phyloP scores from a whole-genome alignment of 768 basidiomycete species.

The Hebeloma cylindrosporum region DNA sequence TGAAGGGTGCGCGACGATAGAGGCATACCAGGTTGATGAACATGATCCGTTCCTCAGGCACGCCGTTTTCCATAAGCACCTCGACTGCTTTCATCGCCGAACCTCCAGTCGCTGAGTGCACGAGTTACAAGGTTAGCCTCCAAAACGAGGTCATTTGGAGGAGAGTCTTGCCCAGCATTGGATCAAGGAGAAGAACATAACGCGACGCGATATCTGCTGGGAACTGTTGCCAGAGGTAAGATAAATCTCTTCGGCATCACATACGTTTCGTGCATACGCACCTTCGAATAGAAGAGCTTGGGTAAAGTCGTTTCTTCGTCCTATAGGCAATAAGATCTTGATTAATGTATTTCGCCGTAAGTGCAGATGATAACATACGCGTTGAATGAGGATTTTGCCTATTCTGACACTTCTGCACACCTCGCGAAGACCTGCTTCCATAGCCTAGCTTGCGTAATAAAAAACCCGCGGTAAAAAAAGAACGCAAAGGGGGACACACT shows the following conservation, averaged over 20 bases:
- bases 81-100: slow-evolving; percentile 98
- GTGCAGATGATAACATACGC: slow-evolving; percentile 52
- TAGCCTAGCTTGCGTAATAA: slow-evolving; percentile 55
- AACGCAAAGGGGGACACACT: slow-evolving; percentile 39
- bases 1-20: slow-evolving; percentile 2
- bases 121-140: slow-evolving; percentile 2
- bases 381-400: slow-evolving; percentile 96
- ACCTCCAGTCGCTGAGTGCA: slow-evolving; percentile 78
- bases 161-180: slow-evolving; percentile 81
- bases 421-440: slow-evolving; percentile 96
- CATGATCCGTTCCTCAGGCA: slow-evolving; percentile 92
- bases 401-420: slow-evolving; percentile 94
- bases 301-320: slow-evolving; percentile 94
- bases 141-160: neutral
- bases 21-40: slow-evolving; percentile 83
- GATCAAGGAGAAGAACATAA: slow-evolving; percentile 93
- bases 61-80: slow-evolving; percentile 86
- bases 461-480: slow-evolving; percentile 1
- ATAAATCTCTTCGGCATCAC: neutral
- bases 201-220: slow-evolving; percentile 90
- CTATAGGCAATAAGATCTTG: slow-evolving; percentile 35
- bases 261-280: slow-evolving; percentile 20
- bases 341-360: neutral
- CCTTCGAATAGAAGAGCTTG: slow-evolving; percentile 91
- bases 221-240: slow-evolving; percentile 48